These are phyloP conservation scores for Hymenotorrendiella dingleyae DNA, from an alignment of 2,329 filamentous ascomycete genomes.

Conservation along the genomic window DNA sequence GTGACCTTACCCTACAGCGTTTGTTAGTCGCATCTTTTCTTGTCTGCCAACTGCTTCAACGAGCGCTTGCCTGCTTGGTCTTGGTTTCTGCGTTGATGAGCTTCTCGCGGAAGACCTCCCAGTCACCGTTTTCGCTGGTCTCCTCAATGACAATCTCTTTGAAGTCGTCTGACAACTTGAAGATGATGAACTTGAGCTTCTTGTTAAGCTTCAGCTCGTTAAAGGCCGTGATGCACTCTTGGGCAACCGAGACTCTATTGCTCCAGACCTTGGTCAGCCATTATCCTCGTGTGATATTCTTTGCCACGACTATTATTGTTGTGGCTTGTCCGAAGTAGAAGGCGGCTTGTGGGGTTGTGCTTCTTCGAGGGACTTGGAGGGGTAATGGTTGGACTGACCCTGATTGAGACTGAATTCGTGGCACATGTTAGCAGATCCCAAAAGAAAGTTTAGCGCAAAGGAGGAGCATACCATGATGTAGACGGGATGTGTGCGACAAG, in stretches of 20 bases:
- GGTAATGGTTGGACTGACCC: conserved; percentile 45
- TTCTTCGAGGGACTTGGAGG: neutral
- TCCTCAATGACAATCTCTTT: conserved; percentile 78
- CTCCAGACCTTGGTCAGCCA: conserved; percentile 8
- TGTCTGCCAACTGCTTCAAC: neutral
- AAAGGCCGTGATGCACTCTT: conserved; percentile 65
- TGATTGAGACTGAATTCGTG: conserved; percentile 54
- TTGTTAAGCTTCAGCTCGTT: conserved; percentile 81
- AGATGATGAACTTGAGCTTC: conserved; percentile 81
- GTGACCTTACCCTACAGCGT: conserved; percentile 46
- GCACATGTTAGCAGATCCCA: conserved; percentile 15
- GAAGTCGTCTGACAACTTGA: conserved; percentile 78
- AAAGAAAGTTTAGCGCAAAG: neutral
- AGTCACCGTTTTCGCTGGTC: conserved; percentile 60
- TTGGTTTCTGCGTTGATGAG: conserved; percentile 69
- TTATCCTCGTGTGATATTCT: neutral
- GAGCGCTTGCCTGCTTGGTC: conserved; percentile 54
- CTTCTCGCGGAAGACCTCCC: conserved; percentile 68
- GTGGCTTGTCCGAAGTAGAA: neutral
- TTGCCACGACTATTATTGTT: too few relatives aligned
- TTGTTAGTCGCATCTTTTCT: conserved; percentile 3
- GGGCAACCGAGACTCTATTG: conserved; percentile 65
- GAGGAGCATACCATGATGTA: conserved; percentile 16
- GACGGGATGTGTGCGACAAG: conserved; percentile 14
- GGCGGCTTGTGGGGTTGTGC: neutral